Conservation (phyloP, 495 filamentous ascomycete genomes). For the Aspergillus diversus region DNA sequence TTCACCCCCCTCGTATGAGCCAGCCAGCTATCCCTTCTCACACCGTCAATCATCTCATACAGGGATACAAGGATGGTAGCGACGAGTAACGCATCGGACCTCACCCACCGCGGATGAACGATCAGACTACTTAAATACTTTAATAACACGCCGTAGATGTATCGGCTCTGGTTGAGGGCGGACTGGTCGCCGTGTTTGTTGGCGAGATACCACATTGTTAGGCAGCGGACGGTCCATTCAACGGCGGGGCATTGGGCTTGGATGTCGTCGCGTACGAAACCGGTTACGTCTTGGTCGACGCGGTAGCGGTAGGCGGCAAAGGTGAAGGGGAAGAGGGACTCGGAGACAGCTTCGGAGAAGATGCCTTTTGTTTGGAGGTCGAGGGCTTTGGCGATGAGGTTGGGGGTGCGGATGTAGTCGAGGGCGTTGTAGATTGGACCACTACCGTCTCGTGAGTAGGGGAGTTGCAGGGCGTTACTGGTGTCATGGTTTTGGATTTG, state of each 20-base stretch:
- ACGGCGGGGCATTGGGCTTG: background rate
- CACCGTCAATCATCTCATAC: conserved; percentile 10
- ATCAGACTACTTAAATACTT: background rate
- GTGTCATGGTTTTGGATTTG: no score
- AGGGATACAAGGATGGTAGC: background rate
- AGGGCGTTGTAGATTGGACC: no score
- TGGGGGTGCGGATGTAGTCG: background rate
- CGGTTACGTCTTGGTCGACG: background rate
- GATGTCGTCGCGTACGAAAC: conserved; percentile 7
- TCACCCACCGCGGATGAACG: background rate
- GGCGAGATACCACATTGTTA: background rate
- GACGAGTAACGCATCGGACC: background rate
- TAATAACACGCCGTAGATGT: background rate
- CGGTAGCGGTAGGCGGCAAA: conserved; percentile 1
- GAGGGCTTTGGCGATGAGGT: conserved; percentile 6
- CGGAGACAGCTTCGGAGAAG: background rate
- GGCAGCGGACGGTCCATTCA: conserved; percentile 7
- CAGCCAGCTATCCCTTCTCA: background rate
- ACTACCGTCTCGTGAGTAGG: no score
- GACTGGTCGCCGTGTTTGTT: background rate
- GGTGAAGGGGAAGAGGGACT: conserved; percentile 1
- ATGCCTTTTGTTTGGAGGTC: conserved; percentile 8
- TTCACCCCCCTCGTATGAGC: background rate
- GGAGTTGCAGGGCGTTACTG: no score
- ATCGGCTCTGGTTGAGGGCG: conserved; percentile 3